These are phyloP conservation scores for Meyerozyma guilliermondii DNA, from an alignment of 1,139 yeast genomes.

Conservation along the genomic window DNA sequence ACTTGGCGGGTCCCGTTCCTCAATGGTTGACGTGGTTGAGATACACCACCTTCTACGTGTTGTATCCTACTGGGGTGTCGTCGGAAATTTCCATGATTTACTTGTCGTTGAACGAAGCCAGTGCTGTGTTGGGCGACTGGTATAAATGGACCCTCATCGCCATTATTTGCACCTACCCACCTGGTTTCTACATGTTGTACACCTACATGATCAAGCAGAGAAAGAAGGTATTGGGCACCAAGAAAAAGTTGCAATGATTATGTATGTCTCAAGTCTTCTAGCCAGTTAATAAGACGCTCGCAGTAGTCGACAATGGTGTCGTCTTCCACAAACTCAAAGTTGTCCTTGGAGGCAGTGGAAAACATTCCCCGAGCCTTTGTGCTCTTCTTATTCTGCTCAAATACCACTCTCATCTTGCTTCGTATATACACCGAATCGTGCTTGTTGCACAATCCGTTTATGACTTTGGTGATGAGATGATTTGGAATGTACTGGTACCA, in stretches of 20 bases:
- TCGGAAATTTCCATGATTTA: conserved; percentile 73
- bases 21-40: conserved; percentile 63
- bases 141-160: conserved; percentile 53
- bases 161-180: conserved; percentile 64
- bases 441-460: conserved; percentile 25
- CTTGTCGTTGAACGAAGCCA: conserved; percentile 63
- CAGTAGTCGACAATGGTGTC: conserved; percentile 35
- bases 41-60: conserved; percentile 73
- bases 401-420: conserved; percentile 28
- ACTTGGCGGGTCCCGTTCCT: conserved; percentile 58
- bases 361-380: conserved; percentile 3
- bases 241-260: conserved; percentile 14
- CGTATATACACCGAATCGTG: conserved; percentile 30
- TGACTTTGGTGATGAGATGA: conserved; percentile 23
- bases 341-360: conserved; percentile 7
- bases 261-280: conserved; percentile 16
- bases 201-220: conserved; percentile 90
- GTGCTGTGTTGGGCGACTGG: conserved; percentile 41
- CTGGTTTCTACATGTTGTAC: conserved; percentile 82
- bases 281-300: conserved; percentile 27
- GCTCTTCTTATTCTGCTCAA: conserved; percentile 26
- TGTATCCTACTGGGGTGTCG: conserved; percentile 89
- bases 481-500: conserved; percentile 40
- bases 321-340: conserved; percentile 22
- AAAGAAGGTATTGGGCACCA: conserved; percentile 50